Evolutionary conservation across 768 basidiomycete genomes (phyloP), one percentile per base, ranked within the genome.

Genomic region (Boletus speciosus): DNA sequence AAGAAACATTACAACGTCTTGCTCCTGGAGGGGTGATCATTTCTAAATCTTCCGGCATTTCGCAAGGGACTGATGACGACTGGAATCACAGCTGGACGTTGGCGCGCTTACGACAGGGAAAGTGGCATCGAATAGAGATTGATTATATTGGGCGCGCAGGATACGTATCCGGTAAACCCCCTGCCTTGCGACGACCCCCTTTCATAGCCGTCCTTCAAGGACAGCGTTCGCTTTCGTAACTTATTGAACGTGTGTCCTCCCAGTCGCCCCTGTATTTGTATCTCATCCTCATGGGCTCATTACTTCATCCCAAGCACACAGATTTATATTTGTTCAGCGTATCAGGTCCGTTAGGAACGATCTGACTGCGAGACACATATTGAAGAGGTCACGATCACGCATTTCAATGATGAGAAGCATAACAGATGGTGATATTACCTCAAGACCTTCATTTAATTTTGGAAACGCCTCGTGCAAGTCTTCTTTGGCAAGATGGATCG

Each of bases 101-200:
- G 48, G 88, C 85, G 6, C 68, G 85, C 23, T 76, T 83, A 61
- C 84, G 87, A 52, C 80, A 76, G 61, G 83, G 79, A 49, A 83
- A 81, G 61, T 72, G 72, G 32, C 76, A 85, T 70, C 81, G 90
- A 29, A 74, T 88, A 36, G 82, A 88, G 64, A 80, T 91, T 19
- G 78, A 80, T 55, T 91, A 92, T 69, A 77, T 67, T 52, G 89
- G 83, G 6, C 78, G 85, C 56, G 85, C 86, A 16, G 89, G 85
- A 45, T 80, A 74, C 57, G 76, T 79, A 41, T 64, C 73, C 0
- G 81, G 80, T 32, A 76, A 81, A 60, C 55, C 76, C 25, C 76
- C 78, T n/a, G 55, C 69, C 50, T 69, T 65, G 23, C 74, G 75
- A 32, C 75, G 74, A 16, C 84, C 85, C 23, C 90, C 89, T 0